A percentile compares a stretch with the other conserved stretches of the same genome.
These are phyloP conservation scores for Fremontodendron californicum DNA, from an alignment of 345 rosid species.

Conservation along the genomic window DNA sequence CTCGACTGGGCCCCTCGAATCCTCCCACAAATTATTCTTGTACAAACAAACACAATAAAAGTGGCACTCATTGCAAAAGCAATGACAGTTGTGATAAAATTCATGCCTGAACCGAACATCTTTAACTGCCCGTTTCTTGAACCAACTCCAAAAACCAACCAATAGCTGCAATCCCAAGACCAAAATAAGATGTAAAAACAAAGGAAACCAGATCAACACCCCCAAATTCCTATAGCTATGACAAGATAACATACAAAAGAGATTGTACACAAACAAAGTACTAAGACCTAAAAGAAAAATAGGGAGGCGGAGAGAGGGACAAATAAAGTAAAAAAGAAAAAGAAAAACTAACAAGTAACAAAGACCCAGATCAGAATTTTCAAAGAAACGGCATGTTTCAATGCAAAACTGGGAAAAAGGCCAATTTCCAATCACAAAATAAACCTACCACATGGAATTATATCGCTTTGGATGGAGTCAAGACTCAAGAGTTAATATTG, in stretches of 20 bases:
- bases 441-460: neutral
- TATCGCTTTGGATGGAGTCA: conserved; percentile 31
- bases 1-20: conserved; percentile 35
- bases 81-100: conserved; percentile 50
- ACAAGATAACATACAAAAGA: neutral
- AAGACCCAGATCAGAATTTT: neutral
- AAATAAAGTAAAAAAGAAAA: neutral
- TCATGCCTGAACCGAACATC: conserved; percentile 48
- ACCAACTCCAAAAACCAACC: neutral
- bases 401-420: neutral
- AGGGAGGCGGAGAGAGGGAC: neutral
- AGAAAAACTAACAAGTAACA: neutral
- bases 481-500: conserved; percentile 27
- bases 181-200: neutral
- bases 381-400: neutral
- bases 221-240: neutral
- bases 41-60: conserved; percentile 58
- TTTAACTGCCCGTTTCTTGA: neutral
- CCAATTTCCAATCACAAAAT: neutral
- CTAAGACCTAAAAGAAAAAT: neutral
- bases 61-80: conserved; percentile 66
- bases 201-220: neutral
- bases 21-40: conserved; percentile 60
- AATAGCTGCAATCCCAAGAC: neutral
- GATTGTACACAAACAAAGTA: neutral